Base-by-base conservation (phyloP, 2,329 filamentous ascomycete species). In the Lasiodiplodia gonubiensis region DNA sequence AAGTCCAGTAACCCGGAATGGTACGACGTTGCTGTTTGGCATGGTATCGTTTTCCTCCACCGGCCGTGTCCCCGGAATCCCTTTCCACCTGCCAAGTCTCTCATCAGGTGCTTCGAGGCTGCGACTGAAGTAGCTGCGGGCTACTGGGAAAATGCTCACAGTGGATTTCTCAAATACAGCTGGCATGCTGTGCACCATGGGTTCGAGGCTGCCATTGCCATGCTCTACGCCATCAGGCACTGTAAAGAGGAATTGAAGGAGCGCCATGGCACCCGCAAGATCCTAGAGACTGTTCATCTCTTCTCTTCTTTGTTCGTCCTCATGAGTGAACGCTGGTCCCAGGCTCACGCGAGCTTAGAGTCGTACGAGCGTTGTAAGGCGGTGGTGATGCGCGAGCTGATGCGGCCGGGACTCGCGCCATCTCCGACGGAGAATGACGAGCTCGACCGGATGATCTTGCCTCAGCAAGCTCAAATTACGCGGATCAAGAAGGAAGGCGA, bases 321-420 rank as follows among this genome's bases (percentile, higher is more conserved):
- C 37, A 67, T 64, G 66, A 64, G 57, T 49, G 51, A 67, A 46
- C 57, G 66, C n/a, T 67, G 66, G 66, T 53, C 57, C 4, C 66
- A 64, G 6, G 66, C 66, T 2, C 57, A 64, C 27, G 66, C 66
- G 10, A 67, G 66, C 11, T 30, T 67, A 4, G 59, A 67, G 39
- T 55, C 66, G 4, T 67, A 67, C 37, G 66, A 67, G 30, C 66
- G 66, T 8, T 67, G 66, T 51, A 67, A 67, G 49, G 37, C 30
- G 4, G 27, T 57, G 2, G 66, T 67, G 14, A 55, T 67, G 49
- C 57, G 49, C 2, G 66, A 67, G 49, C 27, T 67, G n/a, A 67
- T 57, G 59, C 51, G 39, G 35, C 39, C 52, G 7, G 25, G 53
- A 18, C 25, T 18, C 11, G 48, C 57, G 11, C 52, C 51, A 10